Evolutionary conservation across 1,284 basidiomycete genomes (phyloP), one percentile per base, ranked within the genome.

Genomic region (Lentinula novae-zelandiae): DNA sequence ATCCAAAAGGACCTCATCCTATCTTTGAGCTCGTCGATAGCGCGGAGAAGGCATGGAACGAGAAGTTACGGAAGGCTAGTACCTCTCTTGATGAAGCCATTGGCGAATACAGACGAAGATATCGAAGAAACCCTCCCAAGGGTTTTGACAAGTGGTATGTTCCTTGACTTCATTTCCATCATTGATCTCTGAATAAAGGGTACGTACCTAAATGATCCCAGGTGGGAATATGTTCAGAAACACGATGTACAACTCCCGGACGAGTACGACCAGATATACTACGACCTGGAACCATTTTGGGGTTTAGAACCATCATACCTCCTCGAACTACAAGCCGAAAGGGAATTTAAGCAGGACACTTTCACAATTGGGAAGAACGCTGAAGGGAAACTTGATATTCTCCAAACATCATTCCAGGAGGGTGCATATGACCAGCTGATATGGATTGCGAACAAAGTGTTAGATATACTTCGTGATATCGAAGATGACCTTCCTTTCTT

Each of bases 201-300:
- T 6, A 15, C 27, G 34, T 53, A 9, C 20, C 40, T 60, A 12
- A 33, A n/a, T 38, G 3, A 2, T 36, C 27, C 12, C 42, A 83
- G 83, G 83, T 88, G 86, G 85, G 69, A 76, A 42, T 87, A 85
- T 65, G 83, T 81, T 2, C 69, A 75, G 63, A 70, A 77, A 36
- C 72, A 89, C 70, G 67, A 79, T 20, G 78, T 89, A 5, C 79
- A 79, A 38, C 77, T 86, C 0, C 78, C 76, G 0, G 83, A 86
- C 63, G 80, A 87, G 60, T 82, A 82, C 60, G 78, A 82, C 63
- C 76, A 79, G 38, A 83, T 87, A 53, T 73, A 75, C 50, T 64
- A 75, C 22, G 82, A 83, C 65, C 67, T 84, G 3, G 79, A 81
- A 58, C 78, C 78, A 0, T 82, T 81, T 66, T 82, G 77, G 79